Percentiles rank a stretch among this genome's conserved stretches.
These are phyloP conservation scores for Camellia granthamiana DNA, from an alignment of 148 eudicot species.

Conservation along the genomic window DNA sequence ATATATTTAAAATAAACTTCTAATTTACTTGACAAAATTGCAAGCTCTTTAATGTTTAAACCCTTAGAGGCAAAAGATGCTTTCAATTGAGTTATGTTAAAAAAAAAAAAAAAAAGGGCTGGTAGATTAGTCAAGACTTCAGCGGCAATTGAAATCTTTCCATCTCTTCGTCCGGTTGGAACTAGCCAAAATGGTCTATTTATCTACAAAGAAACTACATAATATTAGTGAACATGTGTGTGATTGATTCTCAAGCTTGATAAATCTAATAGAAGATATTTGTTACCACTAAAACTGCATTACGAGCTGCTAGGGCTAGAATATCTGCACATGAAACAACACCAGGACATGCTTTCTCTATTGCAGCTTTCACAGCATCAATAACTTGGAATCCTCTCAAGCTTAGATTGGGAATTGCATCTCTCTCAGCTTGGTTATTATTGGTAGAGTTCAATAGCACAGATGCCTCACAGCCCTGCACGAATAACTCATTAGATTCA, in stretches of 20 bases:
- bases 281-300: conserved; percentile 37
- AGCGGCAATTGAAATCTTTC: conserved; percentile 27
- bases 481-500: background rate
- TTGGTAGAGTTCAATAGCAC: conserved; percentile 36
- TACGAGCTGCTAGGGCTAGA: conserved; percentile 41
- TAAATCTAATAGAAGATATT: too few relatives aligned
- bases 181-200: conserved; percentile 51
- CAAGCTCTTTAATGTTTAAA: conserved; percentile 40
- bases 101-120: conserved; percentile 28
- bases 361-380: conserved; percentile 35
- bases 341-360: conserved; percentile 46
- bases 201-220: conserved; percentile 16
- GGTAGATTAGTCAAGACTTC: conserved; percentile 37
- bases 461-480: conserved; percentile 60
- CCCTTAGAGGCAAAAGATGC: conserved; percentile 27
- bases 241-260: background rate
- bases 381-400: conserved; percentile 46
- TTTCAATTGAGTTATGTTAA: conserved; percentile 24
- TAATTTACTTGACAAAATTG: conserved; percentile 38
- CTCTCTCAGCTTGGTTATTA: conserved; percentile 36
- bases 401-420: conserved; percentile 33
- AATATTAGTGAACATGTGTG: background rate
- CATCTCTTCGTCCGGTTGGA: conserved; percentile 42
- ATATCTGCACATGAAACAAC: conserved; percentile 60
- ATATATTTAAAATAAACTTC: too few relatives aligned